A percentile compares a stretch with the other conserved stretches of the same genome.
These are phyloP conservation scores for Penicillium robsamsonii DNA, from an alignment of 495 filamentous ascomycete genomes.

Conservation along the genomic window DNA sequence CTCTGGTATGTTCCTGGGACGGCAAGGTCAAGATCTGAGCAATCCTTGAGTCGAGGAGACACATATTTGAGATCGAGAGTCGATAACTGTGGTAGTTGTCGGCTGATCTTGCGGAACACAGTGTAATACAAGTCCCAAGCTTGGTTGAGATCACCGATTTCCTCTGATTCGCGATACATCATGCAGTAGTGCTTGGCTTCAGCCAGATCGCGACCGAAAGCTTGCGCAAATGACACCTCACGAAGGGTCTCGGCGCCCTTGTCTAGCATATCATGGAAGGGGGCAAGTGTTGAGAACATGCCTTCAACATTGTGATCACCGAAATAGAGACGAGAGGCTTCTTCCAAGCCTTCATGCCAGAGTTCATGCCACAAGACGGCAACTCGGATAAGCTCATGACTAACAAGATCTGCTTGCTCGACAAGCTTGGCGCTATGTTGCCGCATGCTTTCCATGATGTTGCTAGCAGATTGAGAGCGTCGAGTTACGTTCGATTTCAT, in stretches of 20 bases:
- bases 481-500: constrained; percentile 87
- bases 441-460: constrained; percentile 97
- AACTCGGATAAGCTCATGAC: constrained; percentile 90
- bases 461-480: constrained; percentile 76
- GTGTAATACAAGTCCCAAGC: constrained; percentile 99
- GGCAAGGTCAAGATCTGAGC: constrained; percentile 80
- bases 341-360: constrained; percentile 98
- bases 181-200: constrained; percentile 95
- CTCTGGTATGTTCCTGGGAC: constrained; percentile 92
- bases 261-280: constrained; percentile 88
- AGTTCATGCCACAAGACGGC: constrained; percentile 97
- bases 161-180: constrained; percentile 79
- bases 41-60: constrained; percentile 83
- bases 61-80: constrained; percentile 94
- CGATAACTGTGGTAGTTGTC: constrained; percentile 87
- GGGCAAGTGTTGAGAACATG: constrained; percentile 89
- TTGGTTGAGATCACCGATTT: constrained; percentile 91
- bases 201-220: constrained; percentile 89
- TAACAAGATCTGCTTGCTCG: constrained; percentile 91
- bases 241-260: constrained; percentile 86
- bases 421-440: constrained; percentile 92
- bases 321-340: constrained; percentile 89
- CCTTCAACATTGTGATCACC: constrained; percentile 94
- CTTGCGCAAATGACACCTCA: constrained; percentile 96
- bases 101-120: constrained; percentile 91